phyloP scores from a whole-genome alignment of 2,329 filamentous ascomycete species.

The Pyrenophora tritici-repentis region DNA sequence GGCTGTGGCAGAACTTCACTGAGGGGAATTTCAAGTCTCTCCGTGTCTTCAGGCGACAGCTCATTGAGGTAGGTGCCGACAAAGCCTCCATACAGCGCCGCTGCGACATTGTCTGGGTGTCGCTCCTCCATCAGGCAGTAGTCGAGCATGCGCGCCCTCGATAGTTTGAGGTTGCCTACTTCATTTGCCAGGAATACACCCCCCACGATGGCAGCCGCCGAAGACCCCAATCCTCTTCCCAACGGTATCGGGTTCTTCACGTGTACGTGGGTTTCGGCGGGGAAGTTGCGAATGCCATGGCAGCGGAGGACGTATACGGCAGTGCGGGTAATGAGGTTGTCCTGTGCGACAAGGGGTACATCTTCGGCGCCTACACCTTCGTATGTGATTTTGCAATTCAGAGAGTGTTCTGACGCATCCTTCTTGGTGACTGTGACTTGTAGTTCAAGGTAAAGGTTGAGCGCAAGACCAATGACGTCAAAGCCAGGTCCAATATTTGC shows the following conservation, averaged over 20 bases:
- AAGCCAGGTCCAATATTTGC: slow-evolving; percentile 97
- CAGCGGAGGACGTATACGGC: slow-evolving; percentile 94
- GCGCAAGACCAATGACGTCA: slow-evolving; percentile 93
- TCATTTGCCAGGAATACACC: slow-evolving; percentile 93
- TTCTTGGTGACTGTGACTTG: slow-evolving; percentile 70
- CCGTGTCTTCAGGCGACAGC: slow-evolving; percentile 83
- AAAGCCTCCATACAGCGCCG: slow-evolving; percentile 93
- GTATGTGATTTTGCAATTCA: slow-evolving; percentile 91
- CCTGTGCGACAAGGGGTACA: slow-evolving; percentile 81
- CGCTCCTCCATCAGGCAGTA: slow-evolving; percentile 92
- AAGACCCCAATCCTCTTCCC: slow-evolving; percentile 90
- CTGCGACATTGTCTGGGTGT: slow-evolving; percentile 69
- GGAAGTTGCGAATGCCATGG: slow-evolving; percentile 84
- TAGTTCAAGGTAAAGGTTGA: slow-evolving; percentile 92
- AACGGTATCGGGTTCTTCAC: slow-evolving; percentile 95
- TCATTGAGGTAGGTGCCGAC: slow-evolving; percentile 97
- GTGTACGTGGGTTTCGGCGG: slow-evolving; percentile 82
- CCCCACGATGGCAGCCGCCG: slow-evolving; percentile 91
- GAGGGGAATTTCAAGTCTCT: slow-evolving; percentile 89
- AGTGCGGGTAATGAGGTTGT: slow-evolving; percentile 91
- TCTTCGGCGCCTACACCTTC: slow-evolving; percentile 79
- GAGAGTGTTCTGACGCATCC: slow-evolving; percentile 61
- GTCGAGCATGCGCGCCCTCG: slow-evolving; percentile 83
- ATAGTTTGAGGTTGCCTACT: slow-evolving; percentile 77
- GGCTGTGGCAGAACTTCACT: slow-evolving; percentile 91